phyloP scores from a whole-genome alignment of 2,329 filamentous ascomycete species.

The Ambrosiella beaveri region DNA sequence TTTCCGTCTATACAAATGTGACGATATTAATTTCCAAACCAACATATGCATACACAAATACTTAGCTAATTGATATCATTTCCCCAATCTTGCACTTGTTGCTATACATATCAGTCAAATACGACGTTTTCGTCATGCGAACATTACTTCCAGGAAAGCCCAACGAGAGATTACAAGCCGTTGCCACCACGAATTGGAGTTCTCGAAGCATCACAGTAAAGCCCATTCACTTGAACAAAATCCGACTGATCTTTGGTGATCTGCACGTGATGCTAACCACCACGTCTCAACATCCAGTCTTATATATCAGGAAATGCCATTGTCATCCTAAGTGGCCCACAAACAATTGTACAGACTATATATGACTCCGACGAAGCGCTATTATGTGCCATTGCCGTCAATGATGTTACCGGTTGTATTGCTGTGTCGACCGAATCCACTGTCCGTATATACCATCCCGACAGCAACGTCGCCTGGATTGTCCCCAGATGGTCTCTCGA shows the following conservation, averaged over 20 bases:
- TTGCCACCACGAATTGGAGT: conserved; percentile 58
- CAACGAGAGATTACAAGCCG: conserved; percentile 58
- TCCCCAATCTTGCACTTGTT: too few relatives aligned
- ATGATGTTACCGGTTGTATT: conserved; percentile 72
- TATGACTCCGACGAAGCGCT: conserved; percentile 60
- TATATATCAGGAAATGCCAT: conserved; percentile 85
- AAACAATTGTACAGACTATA: conserved; percentile 70
- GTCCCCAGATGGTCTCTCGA: conserved; percentile 43
- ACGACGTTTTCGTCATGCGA: conserved; percentile 36
- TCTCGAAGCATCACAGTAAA: conserved; percentile 55
- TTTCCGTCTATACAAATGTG: too few relatives aligned
- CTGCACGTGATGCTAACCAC: not conserved
- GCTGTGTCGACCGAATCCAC: conserved; percentile 50
- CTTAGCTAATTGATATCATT: too few relatives aligned
- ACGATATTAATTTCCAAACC: too few relatives aligned
- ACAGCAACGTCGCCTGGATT: conserved; percentile 19
- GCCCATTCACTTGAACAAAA: not conserved
- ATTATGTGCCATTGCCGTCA: conserved; percentile 62
- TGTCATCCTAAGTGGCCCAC: conserved; percentile 59
- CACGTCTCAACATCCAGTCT: conserved; percentile 32
- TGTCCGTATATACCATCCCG: conserved; percentile 64
- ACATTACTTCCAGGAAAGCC: conserved; percentile 65
- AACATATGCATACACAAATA: too few relatives aligned
- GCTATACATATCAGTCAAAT: too few relatives aligned
- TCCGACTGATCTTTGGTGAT: not conserved